Evolutionary conservation across 148 eudicot genomes (phyloP).

Genomic region (Nepenthes mirabilis): DNA sequence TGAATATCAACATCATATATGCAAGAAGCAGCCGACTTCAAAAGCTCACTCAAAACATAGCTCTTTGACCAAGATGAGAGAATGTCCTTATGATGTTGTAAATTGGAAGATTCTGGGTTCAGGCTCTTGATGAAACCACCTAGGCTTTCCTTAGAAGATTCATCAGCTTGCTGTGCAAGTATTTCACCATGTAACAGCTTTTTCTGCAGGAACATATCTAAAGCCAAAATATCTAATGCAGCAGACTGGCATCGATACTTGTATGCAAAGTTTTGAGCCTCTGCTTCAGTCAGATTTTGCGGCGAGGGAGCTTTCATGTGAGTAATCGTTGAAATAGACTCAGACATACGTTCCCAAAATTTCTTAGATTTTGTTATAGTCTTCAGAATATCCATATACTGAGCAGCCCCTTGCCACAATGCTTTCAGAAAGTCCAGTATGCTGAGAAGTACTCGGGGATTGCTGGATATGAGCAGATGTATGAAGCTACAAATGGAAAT

Average conservation of each 20-base stretch:
- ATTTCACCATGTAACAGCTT: constrained; percentile 49
- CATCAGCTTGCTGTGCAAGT: constrained; percentile 23
- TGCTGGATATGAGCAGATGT: constrained; percentile 30
- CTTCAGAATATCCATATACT: constrained; percentile 53
- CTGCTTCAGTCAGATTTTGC: constrained; percentile 22
- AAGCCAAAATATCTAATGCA: constrained; percentile 53
- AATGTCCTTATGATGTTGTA: constrained; percentile 31
- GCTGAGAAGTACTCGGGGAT: constrained; percentile 38
- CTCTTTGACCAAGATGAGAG: constrained; percentile 47
- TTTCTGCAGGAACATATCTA: constrained; percentile 67
- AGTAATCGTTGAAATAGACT: constrained; percentile 18
- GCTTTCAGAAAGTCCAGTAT: constrained; percentile 56
- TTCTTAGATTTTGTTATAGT: constrained; percentile 41
- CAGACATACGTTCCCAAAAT: constrained; percentile 64
- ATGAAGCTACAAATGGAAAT: constrained; percentile 3
- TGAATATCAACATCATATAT: constrained; percentile 31
- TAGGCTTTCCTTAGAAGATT: constrained; percentile 18
- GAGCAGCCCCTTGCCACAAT: constrained; percentile 84
- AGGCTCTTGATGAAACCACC: constrained; percentile 13
- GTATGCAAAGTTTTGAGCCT: constrained; percentile 28
- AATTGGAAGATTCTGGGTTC: constrained; percentile 20
- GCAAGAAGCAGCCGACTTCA: constrained; percentile 51
- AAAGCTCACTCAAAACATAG: constrained; percentile 30
- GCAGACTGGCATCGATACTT: constrained; percentile 47
- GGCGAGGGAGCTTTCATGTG: constrained; percentile 14